These are phyloP conservation scores for Penicillium glabrum DNA, from an alignment of 2,329 filamentous ascomycete genomes.

Conservation along the genomic window DNA sequence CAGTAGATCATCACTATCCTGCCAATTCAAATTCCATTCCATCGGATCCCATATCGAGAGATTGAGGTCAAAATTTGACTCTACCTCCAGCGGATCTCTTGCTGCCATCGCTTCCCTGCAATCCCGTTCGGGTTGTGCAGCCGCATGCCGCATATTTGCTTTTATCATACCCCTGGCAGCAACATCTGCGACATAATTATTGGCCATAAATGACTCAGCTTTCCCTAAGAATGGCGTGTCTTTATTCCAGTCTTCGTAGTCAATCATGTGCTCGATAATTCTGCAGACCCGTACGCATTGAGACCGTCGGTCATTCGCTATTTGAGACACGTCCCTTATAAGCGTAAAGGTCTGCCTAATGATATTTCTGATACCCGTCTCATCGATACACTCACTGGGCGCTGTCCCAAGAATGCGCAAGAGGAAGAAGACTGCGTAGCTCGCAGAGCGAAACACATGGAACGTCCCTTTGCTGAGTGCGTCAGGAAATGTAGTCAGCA, in stretches of 20 bases:
- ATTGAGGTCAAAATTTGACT: neutral
- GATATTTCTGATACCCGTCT: neutral
- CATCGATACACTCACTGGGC: neutral
- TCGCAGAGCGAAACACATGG: neutral
- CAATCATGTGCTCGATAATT: conserved; percentile 4
- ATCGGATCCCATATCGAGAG: conserved; percentile 1
- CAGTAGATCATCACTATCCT: neutral
- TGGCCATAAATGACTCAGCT: conserved; percentile 1
- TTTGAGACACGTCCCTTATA: neutral
- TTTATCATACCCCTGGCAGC: conserved; percentile 2
- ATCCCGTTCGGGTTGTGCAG: neutral
- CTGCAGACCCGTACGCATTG: conserved; percentile 3
- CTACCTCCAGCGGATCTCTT: neutral
- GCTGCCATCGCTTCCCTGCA: neutral
- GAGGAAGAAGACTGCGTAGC: conserved; percentile 4
- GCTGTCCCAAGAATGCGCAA: neutral
- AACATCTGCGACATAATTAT: conserved; percentile 4
- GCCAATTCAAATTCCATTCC: conserved; percentile 1
- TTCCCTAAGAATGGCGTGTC: neutral
- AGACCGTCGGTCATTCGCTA: neutral
- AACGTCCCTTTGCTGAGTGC: neutral
- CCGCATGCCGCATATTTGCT: neutral
- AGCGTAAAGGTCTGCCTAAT: neutral
- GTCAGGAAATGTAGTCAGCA: neutral
- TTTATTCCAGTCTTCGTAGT: conserved; percentile 1